phyloP scores from a whole-genome alignment of 352 stramenopile genomes.

The Globisporangium alternatum region DNA sequence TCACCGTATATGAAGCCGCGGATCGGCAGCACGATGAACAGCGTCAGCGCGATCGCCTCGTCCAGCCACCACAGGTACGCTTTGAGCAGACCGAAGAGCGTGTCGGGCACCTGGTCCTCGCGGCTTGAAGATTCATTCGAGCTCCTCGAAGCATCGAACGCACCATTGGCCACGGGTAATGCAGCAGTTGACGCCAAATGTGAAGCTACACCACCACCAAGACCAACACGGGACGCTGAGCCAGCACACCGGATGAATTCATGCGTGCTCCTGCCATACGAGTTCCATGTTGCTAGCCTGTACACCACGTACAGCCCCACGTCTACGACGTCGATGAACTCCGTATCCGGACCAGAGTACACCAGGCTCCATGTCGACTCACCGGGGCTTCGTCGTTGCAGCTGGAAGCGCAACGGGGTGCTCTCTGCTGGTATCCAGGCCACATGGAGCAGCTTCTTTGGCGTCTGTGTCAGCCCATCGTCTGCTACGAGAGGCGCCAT shows the following conservation, averaged over 20 bases:
- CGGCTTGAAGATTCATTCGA: conserved; percentile 10
- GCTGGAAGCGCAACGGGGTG: conserved; percentile 57
- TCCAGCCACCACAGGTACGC: conserved; percentile 86
- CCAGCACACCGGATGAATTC: conserved; percentile 53
- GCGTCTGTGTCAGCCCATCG: conserved; percentile 8
- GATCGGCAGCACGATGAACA: conserved; percentile 76
- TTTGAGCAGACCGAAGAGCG: conserved; percentile 50
- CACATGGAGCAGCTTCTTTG: conserved; percentile 49
- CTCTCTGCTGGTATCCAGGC: conserved; percentile 51
- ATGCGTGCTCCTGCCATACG: conserved; percentile 67
- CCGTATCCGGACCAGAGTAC: conserved; percentile 59
- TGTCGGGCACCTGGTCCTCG: conserved; percentile 9
- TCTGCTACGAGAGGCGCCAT: not conserved
- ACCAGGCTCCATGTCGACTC: conserved; percentile 55
- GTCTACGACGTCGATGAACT: conserved; percentile 69
- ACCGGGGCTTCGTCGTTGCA: conserved; percentile 64
- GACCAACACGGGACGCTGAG: too few species aligned
- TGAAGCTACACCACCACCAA: not conserved
- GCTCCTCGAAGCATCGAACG: not conserved
- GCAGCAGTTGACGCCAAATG: not conserved
- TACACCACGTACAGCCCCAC: conserved; percentile 61
- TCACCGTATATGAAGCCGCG: conserved; percentile 83
- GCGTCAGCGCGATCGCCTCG: conserved; percentile 67
- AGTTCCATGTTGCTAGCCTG: conserved; percentile 79
- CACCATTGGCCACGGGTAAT: not conserved